These are phyloP conservation scores for Curvularia hawaiiensis DNA, from an alignment of 2,329 filamentous ascomycete species.

Conservation along the genomic window DNA sequence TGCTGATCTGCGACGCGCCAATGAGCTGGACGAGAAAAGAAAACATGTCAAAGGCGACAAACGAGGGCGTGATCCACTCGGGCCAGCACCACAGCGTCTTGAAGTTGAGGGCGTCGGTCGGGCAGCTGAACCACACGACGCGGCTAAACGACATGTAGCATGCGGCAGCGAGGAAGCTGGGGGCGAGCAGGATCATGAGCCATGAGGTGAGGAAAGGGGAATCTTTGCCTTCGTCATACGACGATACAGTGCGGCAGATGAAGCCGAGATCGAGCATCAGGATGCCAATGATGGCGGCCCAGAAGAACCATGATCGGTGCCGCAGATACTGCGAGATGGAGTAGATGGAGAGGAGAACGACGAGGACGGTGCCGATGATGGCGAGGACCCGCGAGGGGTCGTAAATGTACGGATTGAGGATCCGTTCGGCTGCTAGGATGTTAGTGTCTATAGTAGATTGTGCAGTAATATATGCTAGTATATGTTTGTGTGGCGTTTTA, in stretches of 20 bases:
- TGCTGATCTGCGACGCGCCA: conserved; percentile 52
- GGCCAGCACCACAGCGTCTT: conserved; percentile 51
- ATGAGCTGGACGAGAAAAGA: conserved; percentile 55
- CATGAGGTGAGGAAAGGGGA: conserved; percentile 50
- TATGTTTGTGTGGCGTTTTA: neutral
- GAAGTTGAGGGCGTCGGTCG: conserved; percentile 48
- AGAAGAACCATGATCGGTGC: conserved; percentile 46
- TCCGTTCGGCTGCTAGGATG: conserved; percentile 15
- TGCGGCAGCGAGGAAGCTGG: conserved; percentile 56
- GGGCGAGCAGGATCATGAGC: conserved; percentile 55
- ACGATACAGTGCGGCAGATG: conserved; percentile 54
- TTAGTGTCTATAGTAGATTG: neutral
- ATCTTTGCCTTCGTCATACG: conserved; percentile 38
- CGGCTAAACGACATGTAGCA: conserved; percentile 58
- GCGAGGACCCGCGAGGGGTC: conserved; percentile 54
- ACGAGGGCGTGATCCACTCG: conserved; percentile 54
- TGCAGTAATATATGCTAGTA: neutral
- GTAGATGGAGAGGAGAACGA: conserved; percentile 42
- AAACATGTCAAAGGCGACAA: conserved; percentile 56
- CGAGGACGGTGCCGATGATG: conserved; percentile 50
- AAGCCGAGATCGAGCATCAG: conserved; percentile 59
- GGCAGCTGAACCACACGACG: conserved; percentile 50
- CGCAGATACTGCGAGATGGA: conserved; percentile 43
- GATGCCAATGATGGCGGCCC: conserved; percentile 41
- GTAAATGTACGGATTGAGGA: conserved; percentile 55